Conservation (phyloP, 2,329 filamentous ascomycete species). For the Trichoderma breve region DNA sequence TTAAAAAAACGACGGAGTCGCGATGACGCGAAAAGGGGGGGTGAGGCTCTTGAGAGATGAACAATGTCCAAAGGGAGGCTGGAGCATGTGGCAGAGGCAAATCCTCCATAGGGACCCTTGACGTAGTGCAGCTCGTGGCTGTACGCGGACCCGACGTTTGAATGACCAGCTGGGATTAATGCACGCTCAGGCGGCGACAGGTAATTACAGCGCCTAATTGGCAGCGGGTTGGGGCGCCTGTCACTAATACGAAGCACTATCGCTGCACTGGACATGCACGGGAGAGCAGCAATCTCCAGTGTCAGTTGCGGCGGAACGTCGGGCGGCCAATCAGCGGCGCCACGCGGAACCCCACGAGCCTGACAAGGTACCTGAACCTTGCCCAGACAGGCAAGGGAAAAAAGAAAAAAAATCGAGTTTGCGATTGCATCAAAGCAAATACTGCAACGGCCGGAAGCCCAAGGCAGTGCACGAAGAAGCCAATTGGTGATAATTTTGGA, state of each 20-base stretch:
- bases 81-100: constrained; percentile 13
- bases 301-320: background rate
- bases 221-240: background rate
- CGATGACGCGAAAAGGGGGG: constrained; percentile 7
- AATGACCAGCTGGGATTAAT: constrained; percentile 1
- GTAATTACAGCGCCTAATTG: background rate
- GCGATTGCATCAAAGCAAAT: background rate
- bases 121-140: constrained; percentile 17
- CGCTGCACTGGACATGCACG: background rate
- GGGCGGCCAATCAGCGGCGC: constrained; percentile 29
- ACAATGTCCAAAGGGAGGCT: constrained; percentile 13
- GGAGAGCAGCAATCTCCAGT: background rate
- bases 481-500: background rate
- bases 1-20: background rate
- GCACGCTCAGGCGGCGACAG: background rate
- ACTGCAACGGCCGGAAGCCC: background rate
- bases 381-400: background rate
- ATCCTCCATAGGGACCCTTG: constrained; percentile 5
- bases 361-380: constrained; percentile 20
- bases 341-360: constrained; percentile 25
- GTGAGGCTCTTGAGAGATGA: constrained; percentile 1
- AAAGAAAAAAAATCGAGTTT: constrained; percentile 11
- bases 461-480: background rate
- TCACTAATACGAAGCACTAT: background rate
- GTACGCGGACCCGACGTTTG: background rate